Evolutionary conservation across 108 stramenopile genomes (phyloP).

Genomic region (Cyclotella baltica): DNA sequence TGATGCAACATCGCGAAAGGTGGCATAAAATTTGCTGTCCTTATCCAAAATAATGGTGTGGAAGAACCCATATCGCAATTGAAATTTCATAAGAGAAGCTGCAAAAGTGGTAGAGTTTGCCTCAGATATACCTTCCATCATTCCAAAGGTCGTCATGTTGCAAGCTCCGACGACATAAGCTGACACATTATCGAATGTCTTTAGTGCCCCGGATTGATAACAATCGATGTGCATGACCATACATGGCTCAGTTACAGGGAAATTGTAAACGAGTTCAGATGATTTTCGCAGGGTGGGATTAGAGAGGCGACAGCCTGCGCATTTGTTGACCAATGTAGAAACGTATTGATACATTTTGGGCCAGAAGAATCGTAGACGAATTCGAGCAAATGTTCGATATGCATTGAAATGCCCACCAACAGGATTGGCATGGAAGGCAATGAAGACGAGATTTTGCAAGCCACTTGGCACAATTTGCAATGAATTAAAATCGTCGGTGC

Average conservation of each 20-base stretch:
- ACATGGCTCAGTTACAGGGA: background rate
- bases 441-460: background rate
- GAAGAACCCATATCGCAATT: background rate
- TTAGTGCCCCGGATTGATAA: background rate
- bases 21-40: too few species aligned
- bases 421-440: too few species aligned
- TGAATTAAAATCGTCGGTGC: background rate
- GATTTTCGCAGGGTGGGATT: background rate
- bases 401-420: too few species aligned
- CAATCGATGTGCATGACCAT: background rate
- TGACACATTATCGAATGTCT: background rate
- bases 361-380: background rate
- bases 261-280: background rate
- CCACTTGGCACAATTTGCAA: background rate
- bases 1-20: background rate
- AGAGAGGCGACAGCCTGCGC: too few species aligned
- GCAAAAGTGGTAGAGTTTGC: background rate
- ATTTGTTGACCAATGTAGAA: too few species aligned
- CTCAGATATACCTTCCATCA: background rate
- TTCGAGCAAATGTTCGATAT: background rate
- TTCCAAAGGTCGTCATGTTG: background rate
- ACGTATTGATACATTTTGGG: background rate
- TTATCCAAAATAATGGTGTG: background rate
- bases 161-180: background rate
- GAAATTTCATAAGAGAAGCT: background rate